Percentiles rank a stretch among this genome's conserved stretches.
These are phyloP conservation scores for Fusarium metavorans DNA, from an alignment of 2,329 filamentous ascomycete species.

Conservation along the genomic window DNA sequence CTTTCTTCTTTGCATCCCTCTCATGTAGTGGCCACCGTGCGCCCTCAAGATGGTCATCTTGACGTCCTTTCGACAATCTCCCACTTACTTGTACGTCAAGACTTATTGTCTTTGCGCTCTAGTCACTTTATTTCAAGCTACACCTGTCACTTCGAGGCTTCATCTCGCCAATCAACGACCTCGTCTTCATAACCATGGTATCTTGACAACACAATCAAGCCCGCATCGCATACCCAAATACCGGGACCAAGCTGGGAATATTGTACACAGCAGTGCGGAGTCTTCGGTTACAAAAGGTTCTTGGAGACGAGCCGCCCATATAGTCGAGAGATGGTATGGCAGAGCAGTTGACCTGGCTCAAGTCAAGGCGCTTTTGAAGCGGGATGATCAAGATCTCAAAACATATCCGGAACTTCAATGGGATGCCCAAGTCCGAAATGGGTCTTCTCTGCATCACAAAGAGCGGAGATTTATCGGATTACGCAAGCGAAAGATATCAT, in stretches of 20 bases:
- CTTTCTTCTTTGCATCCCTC: neutral
- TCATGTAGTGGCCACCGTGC: neutral
- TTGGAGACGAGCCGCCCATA: neutral
- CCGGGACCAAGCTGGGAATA: fast-evolving
- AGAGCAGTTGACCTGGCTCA: constrained; percentile 30
- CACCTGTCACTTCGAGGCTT: constrained; percentile 33
- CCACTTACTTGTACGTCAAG: constrained; percentile 40
- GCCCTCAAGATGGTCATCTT: constrained; percentile 36
- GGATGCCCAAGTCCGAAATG: constrained; percentile 33
- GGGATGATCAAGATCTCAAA: constrained; percentile 21
- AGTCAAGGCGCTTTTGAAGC: constrained; percentile 18
- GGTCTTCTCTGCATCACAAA: constrained; percentile 17
- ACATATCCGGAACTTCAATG: constrained; percentile 36
- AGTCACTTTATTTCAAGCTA: constrained; percentile 37
- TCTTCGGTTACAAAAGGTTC: fast-evolving
- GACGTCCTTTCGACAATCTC: constrained; percentile 37
- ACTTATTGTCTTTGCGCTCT: constrained; percentile 40
- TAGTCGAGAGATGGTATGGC: constrained; percentile 29
- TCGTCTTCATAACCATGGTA: neutral
- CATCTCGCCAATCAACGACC: neutral
- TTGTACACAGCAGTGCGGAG: fast-evolving
- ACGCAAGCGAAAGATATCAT: constrained; percentile 28
- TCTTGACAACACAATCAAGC: neutral
- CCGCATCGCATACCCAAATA: fast-evolving
- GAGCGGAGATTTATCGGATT: constrained; percentile 29